A percentile compares a stretch with the other conserved stretches of the same genome.
These are phyloP conservation scores for Buxus sempervirens DNA, from an alignment of 164 flowering plant species.

Conservation along the genomic window DNA sequence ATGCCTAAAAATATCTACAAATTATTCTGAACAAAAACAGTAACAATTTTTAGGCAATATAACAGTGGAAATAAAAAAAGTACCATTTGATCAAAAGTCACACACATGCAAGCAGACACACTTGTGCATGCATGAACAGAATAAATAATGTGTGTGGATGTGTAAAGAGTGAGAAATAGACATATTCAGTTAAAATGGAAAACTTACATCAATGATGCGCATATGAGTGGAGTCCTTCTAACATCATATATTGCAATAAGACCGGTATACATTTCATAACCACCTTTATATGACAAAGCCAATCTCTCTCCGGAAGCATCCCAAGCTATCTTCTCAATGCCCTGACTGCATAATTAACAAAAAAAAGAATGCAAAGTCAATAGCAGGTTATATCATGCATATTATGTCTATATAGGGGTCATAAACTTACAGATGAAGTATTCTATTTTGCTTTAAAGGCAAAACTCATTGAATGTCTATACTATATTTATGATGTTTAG, in stretches of 20 bases:
- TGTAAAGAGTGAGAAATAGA: no score
- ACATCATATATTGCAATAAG: constrained; percentile 83
- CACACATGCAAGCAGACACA: no score
- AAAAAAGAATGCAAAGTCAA: not conserved
- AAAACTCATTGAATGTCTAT: no score
- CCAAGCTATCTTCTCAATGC: constrained; percentile 94
- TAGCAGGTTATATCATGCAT: not conserved
- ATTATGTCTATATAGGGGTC: not conserved
- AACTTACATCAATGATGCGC: constrained; percentile 78
- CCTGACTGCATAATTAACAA: constrained; percentile 41
- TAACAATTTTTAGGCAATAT: not conserved
- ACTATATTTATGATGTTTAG: no score
- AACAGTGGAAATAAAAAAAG: not conserved
- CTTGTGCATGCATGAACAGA: no score
- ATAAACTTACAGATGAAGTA: not conserved
- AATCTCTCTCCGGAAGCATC: constrained; percentile 94
- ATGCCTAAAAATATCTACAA: not conserved
- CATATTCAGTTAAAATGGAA: not conserved
- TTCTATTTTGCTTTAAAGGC: no score
- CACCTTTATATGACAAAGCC: constrained; percentile 77
- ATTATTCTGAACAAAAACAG: no score
- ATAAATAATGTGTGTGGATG: not conserved
- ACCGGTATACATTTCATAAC: constrained; percentile 71
- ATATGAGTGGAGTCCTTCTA: constrained; percentile 69
- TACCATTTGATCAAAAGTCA: no score